Percentiles rank a stretch among this genome's conserved stretches.
Evolutionary conservation across 2,329 filamentous ascomycete genomes (phyloP).

Genomic region (Amauroascus niger): DNA sequence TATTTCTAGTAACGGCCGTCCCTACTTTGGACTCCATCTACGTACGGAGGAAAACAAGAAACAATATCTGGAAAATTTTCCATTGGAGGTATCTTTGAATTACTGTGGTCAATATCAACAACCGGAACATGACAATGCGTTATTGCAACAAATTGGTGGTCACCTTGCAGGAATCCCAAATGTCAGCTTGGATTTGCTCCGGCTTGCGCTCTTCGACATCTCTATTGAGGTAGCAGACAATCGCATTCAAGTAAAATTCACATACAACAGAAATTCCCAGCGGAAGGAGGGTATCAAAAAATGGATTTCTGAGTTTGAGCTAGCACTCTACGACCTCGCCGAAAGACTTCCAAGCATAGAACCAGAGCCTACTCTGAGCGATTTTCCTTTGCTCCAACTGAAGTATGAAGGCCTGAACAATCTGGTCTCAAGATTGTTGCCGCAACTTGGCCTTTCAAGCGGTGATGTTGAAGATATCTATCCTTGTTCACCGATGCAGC

Average conservation of each 20-base stretch:
- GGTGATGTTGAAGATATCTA: conserved; percentile 30
- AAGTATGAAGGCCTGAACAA: neutral
- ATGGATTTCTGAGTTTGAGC: conserved; percentile 36
- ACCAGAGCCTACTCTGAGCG: neutral
- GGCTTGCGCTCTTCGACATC: conserved; percentile 43
- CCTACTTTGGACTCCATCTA: conserved; percentile 28
- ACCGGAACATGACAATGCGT: conserved; percentile 30
- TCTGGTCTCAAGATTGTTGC: neutral
- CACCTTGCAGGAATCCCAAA: conserved; percentile 24
- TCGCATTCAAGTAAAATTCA: conserved; percentile 40
- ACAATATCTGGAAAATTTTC: conserved; percentile 28
- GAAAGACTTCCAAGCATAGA: neutral
- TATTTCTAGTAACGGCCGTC: conserved; percentile 23
- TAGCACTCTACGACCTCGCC: neutral
- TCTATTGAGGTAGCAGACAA: conserved; percentile 41
- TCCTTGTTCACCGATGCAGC: conserved; percentile 33
- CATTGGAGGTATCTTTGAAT: conserved; percentile 34
- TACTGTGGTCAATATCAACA: conserved; percentile 33
- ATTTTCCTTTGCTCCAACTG: neutral
- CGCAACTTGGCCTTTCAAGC: neutral
- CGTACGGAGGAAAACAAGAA: conserved; percentile 21
- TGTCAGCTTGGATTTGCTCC: conserved; percentile 34
- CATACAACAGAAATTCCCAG: conserved; percentile 40
- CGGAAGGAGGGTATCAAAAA: conserved; percentile 34
- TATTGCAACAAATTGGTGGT: neutral